A percentile compares a stretch with the other conserved stretches of the same genome.
Evolutionary conservation across 805 yeast species (phyloP).

Genomic region (Pichia occidentalis): DNA sequence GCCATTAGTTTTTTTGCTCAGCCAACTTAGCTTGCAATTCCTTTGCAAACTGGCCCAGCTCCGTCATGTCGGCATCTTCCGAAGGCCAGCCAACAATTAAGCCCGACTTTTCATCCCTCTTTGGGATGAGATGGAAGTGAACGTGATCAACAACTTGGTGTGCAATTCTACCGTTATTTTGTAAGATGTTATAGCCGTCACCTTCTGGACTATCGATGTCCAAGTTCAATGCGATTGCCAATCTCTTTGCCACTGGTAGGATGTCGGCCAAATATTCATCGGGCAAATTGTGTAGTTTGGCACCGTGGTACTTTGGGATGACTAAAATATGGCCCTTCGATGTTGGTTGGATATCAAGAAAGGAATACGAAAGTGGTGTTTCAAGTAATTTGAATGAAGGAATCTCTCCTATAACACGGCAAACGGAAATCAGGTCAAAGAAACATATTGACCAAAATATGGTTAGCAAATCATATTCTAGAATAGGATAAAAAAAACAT

Average conservation of each 20-base stretch:
- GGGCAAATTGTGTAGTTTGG: constrained; percentile 84
- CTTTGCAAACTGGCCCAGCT: constrained; percentile 61
- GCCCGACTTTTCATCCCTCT: constrained; percentile 66
- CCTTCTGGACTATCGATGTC: constrained; percentile 59
- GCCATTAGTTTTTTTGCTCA: too few relatives aligned
- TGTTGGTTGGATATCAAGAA: constrained; percentile 90
- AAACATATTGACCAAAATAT: too few relatives aligned
- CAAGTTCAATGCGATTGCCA: constrained; percentile 66
- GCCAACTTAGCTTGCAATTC: constrained; percentile 41
- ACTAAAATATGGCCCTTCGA: constrained; percentile 82
- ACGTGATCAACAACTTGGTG: constrained; percentile 96
- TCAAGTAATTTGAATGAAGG: constrained; percentile 89
- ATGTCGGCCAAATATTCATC: constrained; percentile 85
- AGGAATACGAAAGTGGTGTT: constrained; percentile 74
- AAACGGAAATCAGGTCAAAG: too few relatives aligned
- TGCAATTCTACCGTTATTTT: constrained; percentile 91
- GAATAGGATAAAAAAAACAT: not conserved
- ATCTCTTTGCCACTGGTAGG: constrained; percentile 80
- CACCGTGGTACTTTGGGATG: constrained; percentile 93
- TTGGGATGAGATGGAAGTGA: constrained; percentile 95
- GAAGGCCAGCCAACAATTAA: constrained; percentile 95
- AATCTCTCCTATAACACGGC: constrained; percentile 80
- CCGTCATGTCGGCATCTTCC: constrained; percentile 65
- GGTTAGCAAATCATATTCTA: constrained; percentile 4
- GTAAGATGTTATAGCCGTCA: constrained; percentile 79